Percentiles rank a stretch among this genome's conserved stretches.
phyloP scores from a whole-genome alignment of 2,329 filamentous ascomycete genomes.

The Parafenestella ontariensis region DNA sequence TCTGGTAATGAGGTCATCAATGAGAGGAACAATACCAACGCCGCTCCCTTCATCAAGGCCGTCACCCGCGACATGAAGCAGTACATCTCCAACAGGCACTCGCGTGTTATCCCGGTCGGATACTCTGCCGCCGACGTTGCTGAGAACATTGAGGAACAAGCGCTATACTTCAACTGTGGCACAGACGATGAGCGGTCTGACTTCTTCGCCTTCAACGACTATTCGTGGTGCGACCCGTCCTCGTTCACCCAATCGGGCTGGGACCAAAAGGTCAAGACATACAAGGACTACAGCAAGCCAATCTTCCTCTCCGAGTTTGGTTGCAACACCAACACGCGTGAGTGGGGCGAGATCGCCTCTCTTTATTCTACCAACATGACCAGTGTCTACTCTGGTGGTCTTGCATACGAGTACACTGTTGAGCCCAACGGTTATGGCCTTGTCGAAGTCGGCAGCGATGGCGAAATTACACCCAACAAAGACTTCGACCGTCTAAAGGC shows the following conservation, averaged over 20 bases:
- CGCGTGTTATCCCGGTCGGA: slow-evolving; percentile 75
- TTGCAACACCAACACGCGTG: slow-evolving; percentile 80
- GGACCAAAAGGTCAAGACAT: slow-evolving; percentile 59
- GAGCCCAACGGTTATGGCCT: slow-evolving; percentile 74
- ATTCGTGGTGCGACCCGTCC: slow-evolving; percentile 71
- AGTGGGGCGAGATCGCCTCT: slow-evolving; percentile 79
- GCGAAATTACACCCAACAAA: slow-evolving; percentile 62
- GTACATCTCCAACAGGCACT: slow-evolving; percentile 74
- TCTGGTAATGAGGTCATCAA: slow-evolving; percentile 82
- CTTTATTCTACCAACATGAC: slow-evolving; percentile 88
- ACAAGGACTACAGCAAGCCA: slow-evolving; percentile 47
- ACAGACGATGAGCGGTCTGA: slow-evolving; percentile 83
- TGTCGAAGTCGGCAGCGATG: slow-evolving; percentile 65
- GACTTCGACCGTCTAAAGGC: slow-evolving; percentile 69
- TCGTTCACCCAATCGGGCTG: slow-evolving; percentile 76
- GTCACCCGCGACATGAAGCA: slow-evolving; percentile 82
- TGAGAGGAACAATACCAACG: slow-evolving; percentile 65
- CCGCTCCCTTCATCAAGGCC: slow-evolving; percentile 75
- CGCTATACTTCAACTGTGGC: slow-evolving; percentile 93
- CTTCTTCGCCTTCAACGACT: slow-evolving; percentile 90
- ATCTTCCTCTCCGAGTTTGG: slow-evolving; percentile 95
- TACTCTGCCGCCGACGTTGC: slow-evolving; percentile 87
- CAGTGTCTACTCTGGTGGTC: slow-evolving; percentile 87
- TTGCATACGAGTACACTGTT: slow-evolving; percentile 92
- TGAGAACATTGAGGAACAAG: slow-evolving; percentile 84